Evolutionary conservation across 345 rosid genomes (phyloP).

Genomic region (Eutrema heterophyllum): DNA sequence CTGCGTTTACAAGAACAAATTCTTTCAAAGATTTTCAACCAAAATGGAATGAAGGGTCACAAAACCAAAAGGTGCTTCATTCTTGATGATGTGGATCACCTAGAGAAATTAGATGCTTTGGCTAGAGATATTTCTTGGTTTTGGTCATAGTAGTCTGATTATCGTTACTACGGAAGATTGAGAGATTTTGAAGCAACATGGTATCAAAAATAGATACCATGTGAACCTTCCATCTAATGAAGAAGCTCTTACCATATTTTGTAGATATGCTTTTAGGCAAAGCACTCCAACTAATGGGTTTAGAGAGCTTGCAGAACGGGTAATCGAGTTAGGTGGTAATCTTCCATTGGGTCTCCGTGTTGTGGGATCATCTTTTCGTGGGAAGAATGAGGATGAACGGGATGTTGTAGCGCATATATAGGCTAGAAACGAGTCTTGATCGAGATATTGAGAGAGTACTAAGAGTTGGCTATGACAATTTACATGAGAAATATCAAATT

Average conservation of each 20-base stretch:
- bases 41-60: neutral
- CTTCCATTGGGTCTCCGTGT: conserved; percentile 26
- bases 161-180: conserved; percentile 6
- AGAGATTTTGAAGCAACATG: conserved; percentile 5
- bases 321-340: neutral
- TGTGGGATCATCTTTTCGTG: conserved; percentile 12
- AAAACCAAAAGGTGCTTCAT: conserved; percentile 2
- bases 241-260: conserved; percentile 11
- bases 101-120: conserved; percentile 3
- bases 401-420: neutral
- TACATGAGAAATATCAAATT: neutral
- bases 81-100: conserved; percentile 2
- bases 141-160: conserved; percentile 19
- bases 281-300: neutral
- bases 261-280: neutral
- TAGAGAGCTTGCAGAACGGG: neutral
- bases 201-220: neutral
- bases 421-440: neutral
- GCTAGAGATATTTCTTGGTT: neutral
- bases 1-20: neutral
- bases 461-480: neutral
- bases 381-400: neutral
- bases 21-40: neutral
- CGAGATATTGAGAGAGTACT: neutral
- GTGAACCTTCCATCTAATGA: neutral